Base-by-base conservation (phyloP, 768 basidiomycete genomes). In the Suillus americanus region DNA sequence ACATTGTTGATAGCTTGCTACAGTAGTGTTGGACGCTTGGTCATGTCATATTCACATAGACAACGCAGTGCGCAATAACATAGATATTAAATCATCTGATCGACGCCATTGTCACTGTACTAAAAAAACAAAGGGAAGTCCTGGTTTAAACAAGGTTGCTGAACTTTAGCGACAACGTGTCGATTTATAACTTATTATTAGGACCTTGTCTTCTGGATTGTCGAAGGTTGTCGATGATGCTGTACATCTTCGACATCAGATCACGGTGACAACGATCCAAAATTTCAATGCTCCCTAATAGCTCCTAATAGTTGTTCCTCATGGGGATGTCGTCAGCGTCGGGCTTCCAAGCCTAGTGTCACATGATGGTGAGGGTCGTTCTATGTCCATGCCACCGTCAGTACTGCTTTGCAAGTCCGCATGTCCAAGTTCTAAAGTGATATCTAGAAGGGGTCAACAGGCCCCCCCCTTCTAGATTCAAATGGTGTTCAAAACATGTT, bases 1-100 rank as follows among this genome's bases (percentile, higher is more conserved):
- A 30, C 20, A 45, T 59, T 46, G 51, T 61, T 54, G 66, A 53
- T 64, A 61, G 69, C 72, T 57, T 56, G 67, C 64, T 62, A 64
- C 57, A 61, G 20, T 20, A 38, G 5, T 62, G 12, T 48, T 66
- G 56, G 65, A 64, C 46, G 14, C 54, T 14, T 30, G 45, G 6
- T 51, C 67, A 61, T 66, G 67, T 48, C 37, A 13, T 57, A 46
- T 46, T 43, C 41, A 16, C 25, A 20, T 68, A 67, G 66, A 67
- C 40, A 3, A 56, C 65, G 67, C 67, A 53, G 62, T 10, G 66
- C 61, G 67, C n/a, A 61, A 63, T n/a, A 28, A 8, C 25, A 61
- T 62, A 25, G 33, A 62, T 57, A 28, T 62, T 3, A 20, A 35
- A 41, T 38, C 9, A 59, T 20, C 9, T 28, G 38, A 18, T 25